A percentile compares a stretch with the other conserved stretches of the same genome.
These are phyloP conservation scores for Leccinum variicolor DNA, from an alignment of 768 basidiomycete species.

Conservation along the genomic window DNA sequence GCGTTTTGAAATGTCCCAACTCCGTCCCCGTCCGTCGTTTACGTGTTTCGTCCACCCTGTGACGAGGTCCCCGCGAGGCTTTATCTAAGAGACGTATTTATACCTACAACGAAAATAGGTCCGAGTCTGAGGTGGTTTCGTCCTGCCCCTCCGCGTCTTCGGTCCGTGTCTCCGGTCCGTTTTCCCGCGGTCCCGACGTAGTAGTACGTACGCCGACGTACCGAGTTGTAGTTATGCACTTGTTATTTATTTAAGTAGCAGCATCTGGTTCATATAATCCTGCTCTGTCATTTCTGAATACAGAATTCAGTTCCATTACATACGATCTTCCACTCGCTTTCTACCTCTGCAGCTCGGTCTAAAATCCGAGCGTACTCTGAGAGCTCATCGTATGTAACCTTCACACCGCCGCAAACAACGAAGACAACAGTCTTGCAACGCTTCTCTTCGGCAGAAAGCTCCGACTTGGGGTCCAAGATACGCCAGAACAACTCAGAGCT, in stretches of 20 bases:
- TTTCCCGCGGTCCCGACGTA: too few species aligned
- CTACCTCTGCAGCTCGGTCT: slow-evolving; percentile 31
- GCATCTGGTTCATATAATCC: not conserved
- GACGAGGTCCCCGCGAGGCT: too few species aligned
- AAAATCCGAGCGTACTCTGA: slow-evolving; percentile 43
- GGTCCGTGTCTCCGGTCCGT: too few species aligned
- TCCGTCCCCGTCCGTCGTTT: too few species aligned
- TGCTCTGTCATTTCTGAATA: slow-evolving; percentile 13
- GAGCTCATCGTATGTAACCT: slow-evolving; percentile 55
- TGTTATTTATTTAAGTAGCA: slow-evolving; percentile 1
- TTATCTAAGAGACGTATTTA: too few species aligned
- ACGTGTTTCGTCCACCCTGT: too few species aligned
- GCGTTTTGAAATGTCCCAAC: too few species aligned
- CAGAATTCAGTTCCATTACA: slow-evolving; percentile 27
- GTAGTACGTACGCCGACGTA: not conserved
- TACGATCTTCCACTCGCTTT: slow-evolving; percentile 26
- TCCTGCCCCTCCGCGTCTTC: too few species aligned
- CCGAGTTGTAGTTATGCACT: not conserved
- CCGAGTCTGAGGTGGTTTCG: too few species aligned
- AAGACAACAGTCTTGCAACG: slow-evolving; percentile 20
- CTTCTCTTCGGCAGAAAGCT: slow-evolving; percentile 22
- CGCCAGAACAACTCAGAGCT: slow-evolving; percentile 51
- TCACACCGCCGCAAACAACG: slow-evolving; percentile 48
- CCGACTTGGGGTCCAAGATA: slow-evolving; percentile 21
- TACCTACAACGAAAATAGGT: too few species aligned